These are phyloP conservation scores for Boletus sensibilis DNA, from an alignment of 768 basidiomycete genomes.

Conservation along the genomic window DNA sequence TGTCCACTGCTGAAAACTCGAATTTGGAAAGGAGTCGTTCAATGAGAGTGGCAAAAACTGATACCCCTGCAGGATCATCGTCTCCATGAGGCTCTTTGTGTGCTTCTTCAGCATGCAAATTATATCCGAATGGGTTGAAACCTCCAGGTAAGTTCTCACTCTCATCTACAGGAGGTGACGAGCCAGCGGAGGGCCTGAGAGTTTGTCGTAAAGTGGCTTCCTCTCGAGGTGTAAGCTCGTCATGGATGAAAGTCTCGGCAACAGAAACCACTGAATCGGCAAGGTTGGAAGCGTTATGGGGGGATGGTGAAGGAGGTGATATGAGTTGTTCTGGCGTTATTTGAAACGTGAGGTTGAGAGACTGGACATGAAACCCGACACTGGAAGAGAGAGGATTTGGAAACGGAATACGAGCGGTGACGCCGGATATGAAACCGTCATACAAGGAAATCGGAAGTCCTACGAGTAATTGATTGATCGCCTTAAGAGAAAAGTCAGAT, in stretches of 20 bases:
- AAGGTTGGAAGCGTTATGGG: constrained; percentile 42
- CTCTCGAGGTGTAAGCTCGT: constrained; percentile 72
- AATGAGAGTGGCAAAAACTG: constrained; percentile 76
- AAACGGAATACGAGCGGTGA: constrained; percentile 81
- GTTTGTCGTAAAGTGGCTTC: constrained; percentile 71
- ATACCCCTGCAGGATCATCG: constrained; percentile 69
- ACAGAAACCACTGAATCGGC: constrained; percentile 80
- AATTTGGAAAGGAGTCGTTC: constrained; percentile 78
- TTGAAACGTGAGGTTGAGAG: constrained; percentile 66
- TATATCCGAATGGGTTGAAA: constrained; percentile 52
- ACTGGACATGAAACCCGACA: constrained; percentile 66
- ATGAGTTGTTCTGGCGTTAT: constrained; percentile 31
- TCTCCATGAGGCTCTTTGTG: constrained; percentile 37
- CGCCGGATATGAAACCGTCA: constrained; percentile 69
- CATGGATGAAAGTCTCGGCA: constrained; percentile 83
- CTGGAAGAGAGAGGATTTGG: constrained; percentile 78
- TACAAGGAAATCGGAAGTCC: constrained; percentile 66
- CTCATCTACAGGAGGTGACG: constrained; percentile 35
- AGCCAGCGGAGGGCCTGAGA: constrained; percentile 46
- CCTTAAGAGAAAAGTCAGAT: constrained; percentile 43
- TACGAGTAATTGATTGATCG: constrained; percentile 70
- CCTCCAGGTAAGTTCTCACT: constrained; percentile 61
- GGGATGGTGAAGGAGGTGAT: constrained; percentile 13
- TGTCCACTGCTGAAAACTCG: constrained; percentile 70
- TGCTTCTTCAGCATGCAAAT: constrained; percentile 34